Percentiles rank a stretch among this genome's conserved stretches.
Evolutionary conservation across 2,329 filamentous ascomycete species (phyloP).

Genomic region (Colletotrichum liaoningense): DNA sequence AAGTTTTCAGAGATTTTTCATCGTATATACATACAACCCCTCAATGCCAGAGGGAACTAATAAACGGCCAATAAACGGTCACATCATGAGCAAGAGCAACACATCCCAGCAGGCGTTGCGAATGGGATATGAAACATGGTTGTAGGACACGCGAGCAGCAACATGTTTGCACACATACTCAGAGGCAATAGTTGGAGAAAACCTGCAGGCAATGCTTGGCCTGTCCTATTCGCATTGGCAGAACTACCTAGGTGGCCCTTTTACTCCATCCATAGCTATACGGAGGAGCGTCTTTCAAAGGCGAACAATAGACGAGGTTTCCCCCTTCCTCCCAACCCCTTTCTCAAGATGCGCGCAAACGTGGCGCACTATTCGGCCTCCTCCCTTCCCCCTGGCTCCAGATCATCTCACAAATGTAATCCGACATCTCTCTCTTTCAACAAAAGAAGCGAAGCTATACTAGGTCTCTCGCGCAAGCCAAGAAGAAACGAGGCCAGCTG

Average conservation of each 20-base stretch:
- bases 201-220: slow-evolving; percentile 13
- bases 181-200: not conserved
- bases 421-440: slow-evolving; percentile 21
- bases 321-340: not conserved
- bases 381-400: not conserved
- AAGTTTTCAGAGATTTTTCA: not conserved
- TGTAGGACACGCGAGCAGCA: not conserved
- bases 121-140: not conserved
- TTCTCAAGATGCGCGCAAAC: slow-evolving; percentile 5
- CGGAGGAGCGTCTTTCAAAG: not conserved
- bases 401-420: slow-evolving; percentile 23
- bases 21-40: slow-evolving; percentile 10
- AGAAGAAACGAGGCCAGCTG: slow-evolving; percentile 3
- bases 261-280: slow-evolving; percentile 17
- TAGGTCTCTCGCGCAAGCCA: slow-evolving; percentile 30
- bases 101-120: not conserved
- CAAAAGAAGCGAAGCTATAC: slow-evolving; percentile 31
- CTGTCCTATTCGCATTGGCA: slow-evolving; percentile 20
- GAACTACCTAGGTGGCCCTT: slow-evolving; percentile 10
- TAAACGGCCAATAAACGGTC: not conserved
- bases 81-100: not conserved
- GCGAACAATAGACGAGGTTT: slow-evolving; percentile 5
- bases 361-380: not conserved
- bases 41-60: slow-evolving; percentile 15
- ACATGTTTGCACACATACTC: not conserved